Evolutionary conservation across 208 protist species (phyloP).

Genomic region (Strigomonas culicis): DNA sequence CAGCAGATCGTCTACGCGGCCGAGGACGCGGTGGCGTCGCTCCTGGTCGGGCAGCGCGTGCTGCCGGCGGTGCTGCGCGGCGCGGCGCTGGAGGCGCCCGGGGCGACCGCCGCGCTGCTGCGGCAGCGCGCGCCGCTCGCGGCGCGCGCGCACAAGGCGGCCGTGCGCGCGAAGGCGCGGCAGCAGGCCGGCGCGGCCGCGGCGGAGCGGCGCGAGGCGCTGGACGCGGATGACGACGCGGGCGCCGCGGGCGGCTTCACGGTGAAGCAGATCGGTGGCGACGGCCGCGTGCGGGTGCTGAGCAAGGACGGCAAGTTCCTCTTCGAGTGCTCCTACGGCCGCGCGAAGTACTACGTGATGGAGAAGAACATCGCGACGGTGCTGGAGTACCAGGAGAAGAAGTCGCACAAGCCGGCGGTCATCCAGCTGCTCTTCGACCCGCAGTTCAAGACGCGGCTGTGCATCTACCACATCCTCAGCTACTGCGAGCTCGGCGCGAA

Average conservation of each 20-base stretch:
- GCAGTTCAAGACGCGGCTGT: conserved; percentile 38
- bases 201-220: neutral
- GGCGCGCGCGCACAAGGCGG: conserved; percentile 19
- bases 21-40: conserved; percentile 56
- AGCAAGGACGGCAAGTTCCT: conserved; percentile 31
- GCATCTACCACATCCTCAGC: conserved; percentile 30
- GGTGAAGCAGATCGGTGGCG: neutral
- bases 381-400: conserved; percentile 13
- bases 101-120: conserved; percentile 24
- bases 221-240: neutral
- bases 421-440: conserved; percentile 50
- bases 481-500: conserved; percentile 25
- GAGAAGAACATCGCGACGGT: conserved; percentile 35
- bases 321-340: conserved; percentile 30
- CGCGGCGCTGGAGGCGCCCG: neutral
- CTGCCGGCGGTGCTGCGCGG: conserved; percentile 17
- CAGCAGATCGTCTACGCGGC: conserved; percentile 36
- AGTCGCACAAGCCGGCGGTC: conserved; percentile 24
- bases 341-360: conserved; percentile 42
- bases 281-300: conserved; percentile 25
- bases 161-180: conserved; percentile 3
- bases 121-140: conserved; percentile 7
- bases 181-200: neutral
- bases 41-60: conserved; percentile 24
- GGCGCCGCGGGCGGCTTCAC: neutral